These are phyloP conservation scores for Termitomyces sp. DNA, from an alignment of 768 basidiomycete species.

Conservation along the genomic window DNA sequence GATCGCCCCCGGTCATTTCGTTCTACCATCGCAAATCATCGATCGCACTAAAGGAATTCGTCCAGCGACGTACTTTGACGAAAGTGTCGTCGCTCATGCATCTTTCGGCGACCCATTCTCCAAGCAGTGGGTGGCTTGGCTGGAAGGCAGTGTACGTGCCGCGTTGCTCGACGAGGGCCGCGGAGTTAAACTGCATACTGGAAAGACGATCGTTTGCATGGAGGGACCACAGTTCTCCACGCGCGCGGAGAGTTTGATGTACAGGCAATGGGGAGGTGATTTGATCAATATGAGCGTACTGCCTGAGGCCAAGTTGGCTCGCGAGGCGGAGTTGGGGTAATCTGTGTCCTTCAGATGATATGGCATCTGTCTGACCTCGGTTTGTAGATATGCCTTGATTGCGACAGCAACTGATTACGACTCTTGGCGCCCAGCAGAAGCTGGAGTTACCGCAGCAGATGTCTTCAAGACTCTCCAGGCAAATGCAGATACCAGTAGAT, in stretches of 20 bases:
- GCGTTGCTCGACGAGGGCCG: slow-evolving; percentile 57
- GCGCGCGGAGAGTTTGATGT: slow-evolving; percentile 94
- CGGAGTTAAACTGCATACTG: slow-evolving; percentile 67
- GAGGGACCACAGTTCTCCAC: slow-evolving; percentile 98
- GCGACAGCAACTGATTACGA: slow-evolving; percentile 94
- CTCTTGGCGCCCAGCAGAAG: slow-evolving; percentile 81
- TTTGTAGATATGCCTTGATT: slow-evolving; percentile 80
- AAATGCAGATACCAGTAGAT: slow-evolving; percentile 84
- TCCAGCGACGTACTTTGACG: slow-evolving; percentile 77
- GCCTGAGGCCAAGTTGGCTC: slow-evolving; percentile 94
- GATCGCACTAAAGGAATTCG: slow-evolving; percentile 94
- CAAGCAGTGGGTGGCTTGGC: slow-evolving; percentile 53
- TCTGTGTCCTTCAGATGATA: slow-evolving; percentile 14
- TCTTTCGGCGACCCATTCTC: slow-evolving; percentile 94
- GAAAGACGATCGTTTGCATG: slow-evolving; percentile 91
- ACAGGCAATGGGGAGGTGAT: slow-evolving; percentile 87
- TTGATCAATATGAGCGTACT: slow-evolving; percentile 97
- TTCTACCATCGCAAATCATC: slow-evolving; percentile 88
- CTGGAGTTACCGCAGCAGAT: slow-evolving; percentile 84
- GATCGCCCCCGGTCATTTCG: slow-evolving; percentile 84
- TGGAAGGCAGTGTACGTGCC: slow-evolving; percentile 57
- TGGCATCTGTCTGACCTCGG: neutral
- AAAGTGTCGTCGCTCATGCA: slow-evolving; percentile 86
- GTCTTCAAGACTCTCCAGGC: slow-evolving; percentile 83
- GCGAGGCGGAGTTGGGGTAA: slow-evolving; percentile 91